Percentiles rank a stretch among this genome's conserved stretches.
Evolutionary conservation across 169 alveolate genomes (phyloP).

Genomic region (Perkinsus chesapeaki): DNA sequence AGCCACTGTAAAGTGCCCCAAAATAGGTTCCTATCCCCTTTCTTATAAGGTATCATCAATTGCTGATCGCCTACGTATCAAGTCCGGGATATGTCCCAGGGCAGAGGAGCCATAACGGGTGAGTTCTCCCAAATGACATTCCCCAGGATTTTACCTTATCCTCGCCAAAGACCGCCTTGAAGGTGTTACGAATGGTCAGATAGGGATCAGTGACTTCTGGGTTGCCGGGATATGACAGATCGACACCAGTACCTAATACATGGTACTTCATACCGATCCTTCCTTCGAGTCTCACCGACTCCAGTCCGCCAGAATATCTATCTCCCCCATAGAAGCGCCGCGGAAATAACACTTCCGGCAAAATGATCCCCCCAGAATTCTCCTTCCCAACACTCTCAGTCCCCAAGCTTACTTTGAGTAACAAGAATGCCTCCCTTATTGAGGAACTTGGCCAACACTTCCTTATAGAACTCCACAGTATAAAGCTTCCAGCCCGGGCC

Average conservation of each 20-base stretch:
- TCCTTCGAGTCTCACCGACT: too few relatives aligned
- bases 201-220: background rate
- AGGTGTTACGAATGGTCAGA: background rate
- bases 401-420: conserved; percentile 11
- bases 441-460: background rate
- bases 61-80: too few relatives aligned
- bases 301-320: too few relatives aligned
- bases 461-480: conserved; percentile 20
- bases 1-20: background rate
- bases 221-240: background rate
- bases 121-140: too few relatives aligned
- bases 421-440: conserved; percentile 6
- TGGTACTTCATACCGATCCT: too few relatives aligned
- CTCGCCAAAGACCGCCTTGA: background rate
- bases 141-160: background rate
- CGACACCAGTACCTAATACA: background rate
- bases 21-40: background rate
- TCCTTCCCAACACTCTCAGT: background rate
- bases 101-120: too few relatives aligned
- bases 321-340: too few relatives aligned
- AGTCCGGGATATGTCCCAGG: too few relatives aligned
- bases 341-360: too few relatives aligned
- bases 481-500: conserved; percentile 25
- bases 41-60: background rate
- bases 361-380: background rate